A percentile compares a stretch with the other conserved stretches of the same genome.
These are phyloP conservation scores for Silene vulgaris DNA, from an alignment of 179 eudicot genomes.

Conservation along the genomic window DNA sequence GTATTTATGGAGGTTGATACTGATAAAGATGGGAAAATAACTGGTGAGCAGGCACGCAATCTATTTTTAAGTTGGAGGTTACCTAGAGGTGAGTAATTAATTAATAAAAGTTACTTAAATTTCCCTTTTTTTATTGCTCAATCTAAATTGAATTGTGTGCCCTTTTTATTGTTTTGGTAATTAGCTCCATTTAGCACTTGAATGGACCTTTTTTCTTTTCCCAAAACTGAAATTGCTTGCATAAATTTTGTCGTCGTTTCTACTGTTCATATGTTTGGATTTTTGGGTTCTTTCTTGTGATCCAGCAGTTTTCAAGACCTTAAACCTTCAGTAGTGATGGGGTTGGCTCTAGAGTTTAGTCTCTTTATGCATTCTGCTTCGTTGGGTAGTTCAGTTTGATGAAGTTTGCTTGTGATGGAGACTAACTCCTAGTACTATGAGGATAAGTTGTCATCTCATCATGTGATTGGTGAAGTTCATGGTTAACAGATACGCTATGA, in stretches of 20 bases:
- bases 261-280: background rate
- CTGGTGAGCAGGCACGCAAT: constrained; percentile 84
- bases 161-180: background rate
- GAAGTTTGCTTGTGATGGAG: background rate
- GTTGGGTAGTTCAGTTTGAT: background rate
- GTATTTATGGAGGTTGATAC: constrained; percentile 88
- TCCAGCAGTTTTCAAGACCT: background rate
- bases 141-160: background rate
- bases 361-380: background rate
- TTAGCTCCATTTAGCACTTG: background rate
- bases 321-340: background rate
- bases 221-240: background rate
- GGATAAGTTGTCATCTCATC: background rate
- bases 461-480: no score
- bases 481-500: no score
- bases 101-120: background rate
- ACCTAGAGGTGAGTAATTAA: constrained; percentile 62
- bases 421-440: background rate
- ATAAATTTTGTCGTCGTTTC: background rate
- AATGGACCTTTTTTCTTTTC: background rate
- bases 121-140: background rate
- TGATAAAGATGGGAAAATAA: constrained; percentile 90
- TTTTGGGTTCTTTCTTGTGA: background rate
- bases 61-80: constrained; percentile 88
- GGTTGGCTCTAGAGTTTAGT: background rate